A percentile compares a stretch with the other conserved stretches of the same genome.
These are phyloP conservation scores for Ganoderma lingzhi DNA, from an alignment of 1,284 basidiomycete species.

Conservation along the genomic window DNA sequence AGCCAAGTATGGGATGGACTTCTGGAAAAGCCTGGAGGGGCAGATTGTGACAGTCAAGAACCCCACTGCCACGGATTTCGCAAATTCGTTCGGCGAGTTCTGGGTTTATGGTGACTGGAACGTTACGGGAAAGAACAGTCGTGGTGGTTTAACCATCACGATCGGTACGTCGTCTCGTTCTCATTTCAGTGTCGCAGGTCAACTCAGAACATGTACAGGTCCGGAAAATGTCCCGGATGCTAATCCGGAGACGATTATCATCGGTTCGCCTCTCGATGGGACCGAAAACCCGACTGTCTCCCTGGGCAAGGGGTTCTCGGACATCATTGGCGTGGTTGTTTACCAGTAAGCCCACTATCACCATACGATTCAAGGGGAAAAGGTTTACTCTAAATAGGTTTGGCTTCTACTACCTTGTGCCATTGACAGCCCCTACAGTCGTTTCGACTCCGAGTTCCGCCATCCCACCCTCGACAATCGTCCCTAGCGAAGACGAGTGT, in stretches of 20 bases:
- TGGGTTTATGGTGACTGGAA: slow-evolving; percentile 68
- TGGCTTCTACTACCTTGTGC: slow-evolving; percentile 65
- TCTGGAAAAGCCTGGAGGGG: slow-evolving; percentile 69
- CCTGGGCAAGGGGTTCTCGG: slow-evolving; percentile 54
- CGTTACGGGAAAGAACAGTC: slow-evolving; percentile 58
- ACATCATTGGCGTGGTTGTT: slow-evolving; percentile 63
- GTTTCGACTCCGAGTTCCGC: slow-evolving; percentile 48
- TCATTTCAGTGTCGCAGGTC: background rate
- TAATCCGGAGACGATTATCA: slow-evolving; percentile 63
- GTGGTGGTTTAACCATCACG: slow-evolving; percentile 64
- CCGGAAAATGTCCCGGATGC: slow-evolving; percentile 59
- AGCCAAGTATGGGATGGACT: slow-evolving; percentile 61
- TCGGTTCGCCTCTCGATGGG: slow-evolving; percentile 62
- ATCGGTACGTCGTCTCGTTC: slow-evolving; percentile 47
- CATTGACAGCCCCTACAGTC: slow-evolving; percentile 59
- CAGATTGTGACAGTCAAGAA: slow-evolving; percentile 60
- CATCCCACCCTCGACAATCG: slow-evolving; percentile 52
- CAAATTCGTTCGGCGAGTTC: slow-evolving; percentile 62
- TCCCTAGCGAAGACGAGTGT: slow-evolving; percentile 44
- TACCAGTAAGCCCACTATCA: slow-evolving; percentile 47
- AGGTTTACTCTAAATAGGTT: slow-evolving; percentile 28
- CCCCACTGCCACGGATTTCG: slow-evolving; percentile 58
- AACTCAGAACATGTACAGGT: slow-evolving; percentile 41
- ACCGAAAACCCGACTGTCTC: slow-evolving; percentile 59
- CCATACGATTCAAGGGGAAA: background rate